Base-by-base conservation (phyloP, 2,329 filamentous ascomycete species). In the Sporothrix mexicana region DNA sequence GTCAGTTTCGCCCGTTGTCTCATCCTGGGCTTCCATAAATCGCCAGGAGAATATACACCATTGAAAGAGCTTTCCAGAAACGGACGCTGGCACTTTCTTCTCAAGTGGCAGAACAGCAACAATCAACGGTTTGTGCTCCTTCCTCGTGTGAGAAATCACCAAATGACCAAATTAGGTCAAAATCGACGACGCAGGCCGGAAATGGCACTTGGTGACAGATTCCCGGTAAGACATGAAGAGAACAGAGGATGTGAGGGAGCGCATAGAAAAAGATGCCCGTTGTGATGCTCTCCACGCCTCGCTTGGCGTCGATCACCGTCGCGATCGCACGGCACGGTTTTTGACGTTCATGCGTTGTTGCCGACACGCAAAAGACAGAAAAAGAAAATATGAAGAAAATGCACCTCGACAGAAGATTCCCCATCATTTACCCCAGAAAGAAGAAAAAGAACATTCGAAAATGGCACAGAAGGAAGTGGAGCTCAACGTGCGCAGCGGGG, bases 261-360 rank as follows among this genome's bases (percentile, higher is more conserved):
- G 30, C 30, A 36, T 36, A 6, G 30, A 49, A 62, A 17, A 25
- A 53, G 20, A 71, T 45, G 41, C 15, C 9, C 23, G 25, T 20
- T 41, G 43, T 53, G 55, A 49, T 62, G 55, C 55, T 8, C 69
- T 51, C 25, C 13, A 20, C 41, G 62, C 62, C 20, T 71, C 69
- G 45, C 55, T 41, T 20, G 23, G 17, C 25, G 69, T 62, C 69
- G 69, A 71, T 49, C 68, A 62, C 25, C 45, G 69, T 64, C 45
- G 55, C 69, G 43, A 71, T 62, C 69, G 25, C 55, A 36, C 69
- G 69, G 69, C 43, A 62, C 69, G 30, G 66, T 25, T 30, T 41
- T n/a, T n/a, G 25, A 41, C 45, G 7, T 51, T 51, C 20, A 71
- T 71, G 69, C 55, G 45, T 53, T 62, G 69, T 36, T 25, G 20